Percentiles rank a stretch among this genome's conserved stretches.
Evolutionary conservation across 805 yeast species (phyloP).

Genomic region (Wickerhamomyces sydowiorum): DNA sequence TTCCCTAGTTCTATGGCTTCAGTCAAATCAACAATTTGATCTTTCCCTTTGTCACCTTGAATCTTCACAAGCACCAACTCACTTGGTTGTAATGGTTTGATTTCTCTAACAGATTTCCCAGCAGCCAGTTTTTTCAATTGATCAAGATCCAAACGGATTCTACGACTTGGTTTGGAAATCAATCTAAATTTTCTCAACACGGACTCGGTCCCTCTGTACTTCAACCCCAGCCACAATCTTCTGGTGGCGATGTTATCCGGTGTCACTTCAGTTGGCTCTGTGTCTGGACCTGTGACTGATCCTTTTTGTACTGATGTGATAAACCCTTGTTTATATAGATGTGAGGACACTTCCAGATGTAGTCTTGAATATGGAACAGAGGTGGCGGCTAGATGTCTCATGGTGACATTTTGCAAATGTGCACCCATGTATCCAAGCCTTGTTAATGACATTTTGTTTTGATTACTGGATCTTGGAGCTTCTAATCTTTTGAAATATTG

Average conservation of each 20-base stretch:
- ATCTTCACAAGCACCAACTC: constrained; percentile 67
- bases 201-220: constrained; percentile 75
- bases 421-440: constrained; percentile 80
- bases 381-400: constrained; percentile 68
- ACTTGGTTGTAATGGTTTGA: constrained; percentile 82
- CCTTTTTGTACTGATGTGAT: constrained; percentile 82
- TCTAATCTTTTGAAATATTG: too few species aligned
- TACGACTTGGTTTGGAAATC: constrained; percentile 80
- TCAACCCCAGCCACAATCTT: constrained; percentile 86
- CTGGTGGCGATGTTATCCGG: constrained; percentile 83
- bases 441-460: constrained; percentile 66
- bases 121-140: constrained; percentile 71
- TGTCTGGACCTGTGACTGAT: constrained; percentile 78
- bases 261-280: constrained; percentile 66
- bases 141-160: constrained; percentile 52
- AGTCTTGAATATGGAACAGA: constrained; percentile 78
- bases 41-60: constrained; percentile 36
- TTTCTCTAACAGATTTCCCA: constrained; percentile 69
- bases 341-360: constrained; percentile 78
- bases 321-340: constrained; percentile 88
- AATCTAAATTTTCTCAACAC: constrained; percentile 68
- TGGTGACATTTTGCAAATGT: constrained; percentile 82
- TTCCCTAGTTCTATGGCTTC: constrained; percentile 76
- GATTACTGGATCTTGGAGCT: not conserved
- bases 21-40: constrained; percentile 63